Evolutionary conservation across 108 stramenopile species (phyloP), one percentile per base, ranked within the genome.

Genomic region (Aurantiochytrium sp.): DNA sequence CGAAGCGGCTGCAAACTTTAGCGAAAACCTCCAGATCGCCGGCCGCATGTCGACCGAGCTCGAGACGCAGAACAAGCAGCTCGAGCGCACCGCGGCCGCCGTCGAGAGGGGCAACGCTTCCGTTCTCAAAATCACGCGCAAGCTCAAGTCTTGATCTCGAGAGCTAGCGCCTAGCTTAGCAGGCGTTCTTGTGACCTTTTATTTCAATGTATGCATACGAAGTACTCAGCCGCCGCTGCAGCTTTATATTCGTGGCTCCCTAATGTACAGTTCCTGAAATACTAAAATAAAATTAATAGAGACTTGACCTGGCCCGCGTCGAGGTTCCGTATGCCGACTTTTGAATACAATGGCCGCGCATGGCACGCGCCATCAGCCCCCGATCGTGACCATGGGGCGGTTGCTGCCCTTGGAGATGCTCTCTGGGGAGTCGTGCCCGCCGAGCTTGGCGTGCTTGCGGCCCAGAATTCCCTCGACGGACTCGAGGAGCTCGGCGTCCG

Each of bases 331-430:
- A n/a, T n/a, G n/a, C n/a, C n/a, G n/a, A n/a, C n/a, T n/a, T n/a
- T n/a, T n/a, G n/a, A n/a, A n/a, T n/a, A n/a, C n/a, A n/a, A n/a
- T n/a, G n/a, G n/a, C n/a, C n/a, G n/a, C n/a, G n/a, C n/a, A n/a
- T n/a, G n/a, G n/a, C 50, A 52, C 17, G 50, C 8, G 50, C 8
- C 15, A 1, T 36, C 41, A 99, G 19, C 98, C 98, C 27, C 98
- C 98, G 87, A 99, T 99, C 69, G 96, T 86, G n/a, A 95, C 97
- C 98, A 98, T 99, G 87, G 97, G 97, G 37, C 97, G 92, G 91
- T 97, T 98, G 55, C 95, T 89, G 31, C 86, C 54, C 34, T 90
- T 90, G 34, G 95, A 91, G 88, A 98, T 95, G 55, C 92, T 91
- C 6, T 95, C 92, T 55, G 95, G 93, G 88, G 91, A 91, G 4